Conservation (phyloP, 1,284 basidiomycete species). For the Sporisorium graminicola region DNA sequence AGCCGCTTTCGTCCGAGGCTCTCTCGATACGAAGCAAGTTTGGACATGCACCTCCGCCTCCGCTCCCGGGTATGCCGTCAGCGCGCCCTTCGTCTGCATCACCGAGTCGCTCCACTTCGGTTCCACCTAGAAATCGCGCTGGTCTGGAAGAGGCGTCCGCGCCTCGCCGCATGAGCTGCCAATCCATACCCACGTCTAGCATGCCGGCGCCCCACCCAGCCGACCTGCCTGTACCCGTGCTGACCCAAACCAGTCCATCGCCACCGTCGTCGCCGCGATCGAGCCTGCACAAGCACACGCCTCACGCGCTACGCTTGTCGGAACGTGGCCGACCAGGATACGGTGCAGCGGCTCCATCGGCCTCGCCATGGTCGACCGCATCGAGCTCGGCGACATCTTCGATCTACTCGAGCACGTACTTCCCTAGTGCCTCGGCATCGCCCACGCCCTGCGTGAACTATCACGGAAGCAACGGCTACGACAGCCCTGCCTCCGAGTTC, state of each 20-base stretch:
- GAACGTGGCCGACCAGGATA: conserved; percentile 12
- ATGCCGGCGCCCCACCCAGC: neutral
- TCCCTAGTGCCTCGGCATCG: conserved; percentile 23
- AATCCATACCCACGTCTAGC: conserved; percentile 10
- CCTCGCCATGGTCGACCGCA: conserved; percentile 41
- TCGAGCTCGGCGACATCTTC: conserved; percentile 32
- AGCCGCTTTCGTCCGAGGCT: conserved; percentile 40
- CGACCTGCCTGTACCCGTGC: conserved; percentile 34
- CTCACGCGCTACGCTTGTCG: neutral
- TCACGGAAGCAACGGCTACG: conserved; percentile 55
- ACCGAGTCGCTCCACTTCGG: conserved; percentile 40
- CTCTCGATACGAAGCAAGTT: conserved; percentile 53
- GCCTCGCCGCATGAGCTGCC: conserved; percentile 33
- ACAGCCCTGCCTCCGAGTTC: conserved; percentile 62
- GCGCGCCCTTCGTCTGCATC: conserved; percentile 24
- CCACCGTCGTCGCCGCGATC: conserved; percentile 35
- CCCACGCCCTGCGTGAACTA: conserved; percentile 28
- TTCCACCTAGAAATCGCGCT: conserved; percentile 15
- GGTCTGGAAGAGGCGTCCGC: neutral
- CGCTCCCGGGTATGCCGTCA: conserved; percentile 34
- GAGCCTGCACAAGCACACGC: neutral
- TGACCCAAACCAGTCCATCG: conserved; percentile 48
- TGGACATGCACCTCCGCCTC: conserved; percentile 48
- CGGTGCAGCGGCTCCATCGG: conserved; percentile 18
- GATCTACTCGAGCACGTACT: conserved; percentile 51